phyloP scores from a whole-genome alignment of 2,329 filamentous ascomycete species.

The Talaromyces funiculosus region DNA sequence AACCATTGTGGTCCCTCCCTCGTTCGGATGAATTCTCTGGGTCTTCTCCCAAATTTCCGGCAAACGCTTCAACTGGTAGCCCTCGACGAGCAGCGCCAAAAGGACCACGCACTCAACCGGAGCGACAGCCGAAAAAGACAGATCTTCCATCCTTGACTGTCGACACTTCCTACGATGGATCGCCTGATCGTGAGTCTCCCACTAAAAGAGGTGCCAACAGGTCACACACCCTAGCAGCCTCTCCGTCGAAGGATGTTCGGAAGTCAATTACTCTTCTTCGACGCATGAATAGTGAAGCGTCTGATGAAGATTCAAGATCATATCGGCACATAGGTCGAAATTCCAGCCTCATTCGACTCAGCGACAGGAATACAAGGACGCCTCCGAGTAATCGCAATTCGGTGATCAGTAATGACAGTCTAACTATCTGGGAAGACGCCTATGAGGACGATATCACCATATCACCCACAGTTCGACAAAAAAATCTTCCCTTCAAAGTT shows the following conservation, averaged over 20 bases:
- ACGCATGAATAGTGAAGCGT: slow-evolving; percentile 21
- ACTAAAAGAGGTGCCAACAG: slow-evolving; percentile 18
- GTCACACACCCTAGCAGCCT: slow-evolving; percentile 6
- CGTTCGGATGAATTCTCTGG: slow-evolving; percentile 21
- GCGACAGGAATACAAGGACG: neutral
- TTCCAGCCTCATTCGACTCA: slow-evolving; percentile 5
- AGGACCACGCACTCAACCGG: slow-evolving; percentile 30
- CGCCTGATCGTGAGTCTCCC: neutral
- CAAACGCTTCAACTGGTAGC: slow-evolving; percentile 25
- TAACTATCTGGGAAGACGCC: slow-evolving; percentile 38
- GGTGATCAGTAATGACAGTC: slow-evolving; percentile 17
- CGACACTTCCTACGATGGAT: neutral
- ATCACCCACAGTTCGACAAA: slow-evolving; percentile 4
- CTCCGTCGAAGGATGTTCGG: slow-evolving; percentile 20
- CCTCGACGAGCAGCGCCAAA: slow-evolving; percentile 30
- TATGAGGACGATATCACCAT: slow-evolving; percentile 6
- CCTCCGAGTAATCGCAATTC: slow-evolving; percentile 14
- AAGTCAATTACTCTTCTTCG: slow-evolving; percentile 26
- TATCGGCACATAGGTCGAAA: slow-evolving; percentile 12
- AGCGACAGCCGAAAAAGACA: slow-evolving; percentile 19
- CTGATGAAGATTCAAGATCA: slow-evolving; percentile 14
- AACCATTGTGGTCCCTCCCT: slow-evolving; percentile 23
- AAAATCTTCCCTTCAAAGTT: slow-evolving; percentile 10
- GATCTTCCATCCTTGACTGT: slow-evolving; percentile 3
- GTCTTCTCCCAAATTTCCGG: slow-evolving; percentile 14